phyloP scores from a whole-genome alignment of 371 early-diverging fungal genomes.

The Mucor saturninus region DNA sequence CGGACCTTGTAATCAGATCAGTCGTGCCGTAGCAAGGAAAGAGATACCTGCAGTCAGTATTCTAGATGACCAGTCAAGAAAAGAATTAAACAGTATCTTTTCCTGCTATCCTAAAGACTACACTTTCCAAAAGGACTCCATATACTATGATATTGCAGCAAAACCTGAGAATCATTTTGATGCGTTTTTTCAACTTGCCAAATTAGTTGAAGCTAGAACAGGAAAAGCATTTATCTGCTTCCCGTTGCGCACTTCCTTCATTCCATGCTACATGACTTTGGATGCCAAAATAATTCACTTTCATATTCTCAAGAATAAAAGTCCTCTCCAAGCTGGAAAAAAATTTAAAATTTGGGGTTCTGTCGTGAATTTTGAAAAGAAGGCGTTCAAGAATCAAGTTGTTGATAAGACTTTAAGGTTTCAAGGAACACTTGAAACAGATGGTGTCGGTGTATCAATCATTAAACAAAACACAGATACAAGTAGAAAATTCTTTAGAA shows the following conservation, averaged over 20 bases:
- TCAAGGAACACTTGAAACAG: no score
- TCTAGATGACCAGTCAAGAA: background rate
- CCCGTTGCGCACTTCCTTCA: background rate
- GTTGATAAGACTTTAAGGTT: no score
- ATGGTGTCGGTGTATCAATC: no score
- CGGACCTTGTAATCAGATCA: background rate
- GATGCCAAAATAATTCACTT: background rate
- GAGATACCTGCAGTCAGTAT: background rate
- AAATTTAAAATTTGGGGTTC: no score
- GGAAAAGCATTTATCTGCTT: background rate
- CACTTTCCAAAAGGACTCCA: background rate
- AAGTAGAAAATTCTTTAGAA: no score
- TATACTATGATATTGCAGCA: background rate
- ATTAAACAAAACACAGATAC: no score
- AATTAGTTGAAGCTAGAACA: no score
- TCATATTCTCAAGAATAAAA: no score
- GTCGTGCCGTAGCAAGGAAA: background rate
- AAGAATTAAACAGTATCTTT: background rate
- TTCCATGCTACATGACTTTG: background rate
- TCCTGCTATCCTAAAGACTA: background rate
- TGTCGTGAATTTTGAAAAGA: no score
- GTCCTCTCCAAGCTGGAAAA: no score
- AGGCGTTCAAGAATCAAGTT: no score
- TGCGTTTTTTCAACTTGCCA: background rate
- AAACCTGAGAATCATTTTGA: background rate